Conservation (phyloP, 768 basidiomycete species). For the Ramaria rubella region DNA sequence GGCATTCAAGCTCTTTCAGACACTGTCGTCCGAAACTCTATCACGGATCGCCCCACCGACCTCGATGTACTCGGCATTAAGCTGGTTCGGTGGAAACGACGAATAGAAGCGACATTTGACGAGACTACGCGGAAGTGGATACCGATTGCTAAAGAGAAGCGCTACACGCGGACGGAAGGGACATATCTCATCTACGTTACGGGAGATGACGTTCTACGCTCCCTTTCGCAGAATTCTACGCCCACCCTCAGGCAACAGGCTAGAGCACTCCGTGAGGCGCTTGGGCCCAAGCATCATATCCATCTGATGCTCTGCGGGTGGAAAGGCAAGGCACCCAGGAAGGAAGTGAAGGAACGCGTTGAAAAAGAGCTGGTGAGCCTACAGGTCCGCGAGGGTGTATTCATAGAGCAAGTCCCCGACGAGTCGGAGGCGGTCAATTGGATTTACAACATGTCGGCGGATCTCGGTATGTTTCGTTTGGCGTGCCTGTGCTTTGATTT, state of each 20-base stretch:
- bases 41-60: background rate
- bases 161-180: constrained; percentile 12
- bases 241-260: background rate
- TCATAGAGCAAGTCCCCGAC: constrained; percentile 5
- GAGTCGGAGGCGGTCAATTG: constrained; percentile 13
- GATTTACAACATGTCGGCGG: constrained; percentile 16
- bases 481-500: background rate
- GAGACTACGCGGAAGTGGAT: constrained; percentile 12
- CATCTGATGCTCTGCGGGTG: constrained; percentile 12
- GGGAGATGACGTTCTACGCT: background rate
- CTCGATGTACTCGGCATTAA: background rate
- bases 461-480: constrained; percentile 8
- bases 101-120: constrained; percentile 12
- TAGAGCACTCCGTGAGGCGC: background rate
- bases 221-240: background rate
- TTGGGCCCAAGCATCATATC: constrained; percentile 12
- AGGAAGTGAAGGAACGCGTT: background rate
- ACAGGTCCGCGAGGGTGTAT: constrained; percentile 12
- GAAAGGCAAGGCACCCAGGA: background rate
- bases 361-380: constrained; percentile 9
- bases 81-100: constrained; percentile 15
- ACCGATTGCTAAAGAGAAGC: constrained; percentile 4
- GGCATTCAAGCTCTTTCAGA: background rate
- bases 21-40: background rate
- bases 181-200: constrained; percentile 11